phyloP scores from a whole-genome alignment of 2,329 filamentous ascomycete genomes.

The Verticillium albo-atrum region DNA sequence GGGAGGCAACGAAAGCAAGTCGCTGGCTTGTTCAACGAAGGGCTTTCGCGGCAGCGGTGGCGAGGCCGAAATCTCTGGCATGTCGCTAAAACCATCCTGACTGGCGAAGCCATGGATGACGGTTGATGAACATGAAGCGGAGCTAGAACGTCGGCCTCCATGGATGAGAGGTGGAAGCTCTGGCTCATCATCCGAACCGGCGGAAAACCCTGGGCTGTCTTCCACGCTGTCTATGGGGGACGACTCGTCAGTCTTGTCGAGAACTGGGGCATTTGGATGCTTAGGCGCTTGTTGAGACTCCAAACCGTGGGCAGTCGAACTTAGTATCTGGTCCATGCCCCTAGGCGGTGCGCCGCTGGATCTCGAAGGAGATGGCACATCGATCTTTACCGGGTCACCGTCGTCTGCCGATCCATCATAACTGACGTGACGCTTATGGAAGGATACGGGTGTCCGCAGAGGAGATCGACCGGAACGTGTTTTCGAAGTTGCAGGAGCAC shows the following conservation, averaged over 20 bases:
- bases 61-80: conserved; percentile 39
- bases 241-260: conserved; percentile 1
- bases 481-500: neutral
- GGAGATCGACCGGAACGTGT: neutral
- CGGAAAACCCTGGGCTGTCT: neutral
- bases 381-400: neutral
- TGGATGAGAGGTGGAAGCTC: conserved; percentile 30
- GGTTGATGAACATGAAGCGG: conserved; percentile 31
- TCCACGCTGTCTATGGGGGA: neutral
- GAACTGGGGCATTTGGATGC: neutral
- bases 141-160: conserved; percentile 23
- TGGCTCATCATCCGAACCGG: conserved; percentile 20
- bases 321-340: neutral
- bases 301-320: neutral
- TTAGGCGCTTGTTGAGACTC: conserved; percentile 1
- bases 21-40: neutral
- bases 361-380: neutral
- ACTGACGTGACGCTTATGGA: neutral
- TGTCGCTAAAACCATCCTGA: conserved; percentile 37
- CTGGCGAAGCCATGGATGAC: conserved; percentile 31
- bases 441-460: neutral
- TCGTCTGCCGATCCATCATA: conserved; percentile 1
- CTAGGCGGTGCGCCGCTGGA: neutral
- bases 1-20: neutral
- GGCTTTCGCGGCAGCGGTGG: conserved; percentile 32